These are phyloP conservation scores for Lactarius hengduanensis DNA, from an alignment of 768 basidiomycete species.

Conservation along the genomic window DNA sequence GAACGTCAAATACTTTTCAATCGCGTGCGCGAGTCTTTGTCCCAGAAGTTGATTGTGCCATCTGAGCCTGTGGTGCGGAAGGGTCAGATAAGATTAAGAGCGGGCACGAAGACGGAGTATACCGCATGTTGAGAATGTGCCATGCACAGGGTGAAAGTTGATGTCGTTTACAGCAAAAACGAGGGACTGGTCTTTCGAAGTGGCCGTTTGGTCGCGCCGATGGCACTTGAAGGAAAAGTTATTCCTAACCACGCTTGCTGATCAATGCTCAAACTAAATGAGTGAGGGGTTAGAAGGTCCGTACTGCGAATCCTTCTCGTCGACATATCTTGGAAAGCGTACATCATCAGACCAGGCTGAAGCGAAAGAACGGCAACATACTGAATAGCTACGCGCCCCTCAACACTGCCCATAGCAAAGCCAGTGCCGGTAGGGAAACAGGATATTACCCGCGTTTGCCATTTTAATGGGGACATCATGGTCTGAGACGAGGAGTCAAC, in stretches of 20 bases:
- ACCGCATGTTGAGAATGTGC: conserved; percentile 49
- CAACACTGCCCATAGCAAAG: conserved; percentile 83
- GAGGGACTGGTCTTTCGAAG: conserved; percentile 42
- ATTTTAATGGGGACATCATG: conserved; percentile 84
- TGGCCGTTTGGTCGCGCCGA: conserved; percentile 38
- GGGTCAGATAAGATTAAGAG: background rate
- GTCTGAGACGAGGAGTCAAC: conserved; percentile 45
- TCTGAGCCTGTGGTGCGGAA: conserved; percentile 55
- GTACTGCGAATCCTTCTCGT: conserved; percentile 76
- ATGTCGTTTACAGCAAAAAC: conserved; percentile 60
- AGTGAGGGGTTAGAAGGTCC: conserved; percentile 26
- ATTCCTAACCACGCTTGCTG: conserved; percentile 31
- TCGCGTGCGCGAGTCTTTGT: conserved; percentile 88
- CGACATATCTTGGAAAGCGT: conserved; percentile 60
- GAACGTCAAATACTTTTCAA: conserved; percentile 66
- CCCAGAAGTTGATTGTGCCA: conserved; percentile 91
- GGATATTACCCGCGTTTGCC: conserved; percentile 86
- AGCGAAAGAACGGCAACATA: conserved; percentile 43
- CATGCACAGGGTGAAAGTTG: conserved; percentile 52
- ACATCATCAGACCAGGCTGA: background rate
- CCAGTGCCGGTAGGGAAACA: conserved; percentile 79
- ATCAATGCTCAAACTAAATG: background rate
- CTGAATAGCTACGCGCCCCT: conserved; percentile 96
- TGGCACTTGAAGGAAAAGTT: conserved; percentile 64
- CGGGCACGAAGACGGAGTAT: conserved; percentile 1